These are phyloP conservation scores for Alternaria postmessia DNA, from an alignment of 2,329 filamentous ascomycete genomes.

Conservation along the genomic window DNA sequence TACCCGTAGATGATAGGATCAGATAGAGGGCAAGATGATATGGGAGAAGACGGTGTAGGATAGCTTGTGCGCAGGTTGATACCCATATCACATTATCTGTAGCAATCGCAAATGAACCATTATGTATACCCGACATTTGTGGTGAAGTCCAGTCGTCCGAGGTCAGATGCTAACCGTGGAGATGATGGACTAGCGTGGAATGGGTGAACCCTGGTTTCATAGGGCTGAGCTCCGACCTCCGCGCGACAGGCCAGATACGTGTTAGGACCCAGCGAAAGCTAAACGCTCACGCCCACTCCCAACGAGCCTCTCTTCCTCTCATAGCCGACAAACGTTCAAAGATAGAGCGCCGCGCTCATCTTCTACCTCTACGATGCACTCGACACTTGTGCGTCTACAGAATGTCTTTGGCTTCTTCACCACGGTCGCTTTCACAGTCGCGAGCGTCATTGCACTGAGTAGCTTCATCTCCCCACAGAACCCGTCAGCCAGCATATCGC, in stretches of 20 bases:
- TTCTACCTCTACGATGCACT: conserved; percentile 72
- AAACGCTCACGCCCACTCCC: conserved; percentile 19
- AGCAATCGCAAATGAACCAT: neutral
- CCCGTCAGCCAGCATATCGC: conserved; percentile 69
- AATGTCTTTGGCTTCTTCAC: conserved; percentile 99
- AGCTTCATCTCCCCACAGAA: conserved; percentile 75
- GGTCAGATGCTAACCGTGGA: neutral
- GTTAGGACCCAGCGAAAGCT: conserved; percentile 38
- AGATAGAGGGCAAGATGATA: neutral
- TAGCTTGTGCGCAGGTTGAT: neutral
- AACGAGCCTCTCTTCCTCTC: conserved; percentile 6
- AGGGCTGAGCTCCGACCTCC: conserved; percentile 38
- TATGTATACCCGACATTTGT: neutral
- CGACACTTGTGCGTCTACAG: conserved; percentile 82
- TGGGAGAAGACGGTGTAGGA: neutral
- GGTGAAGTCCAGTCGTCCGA: neutral
- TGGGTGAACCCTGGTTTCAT: conserved; percentile 17
- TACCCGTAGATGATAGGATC: neutral
- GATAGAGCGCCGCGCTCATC: conserved; percentile 4
- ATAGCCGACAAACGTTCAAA: neutral
- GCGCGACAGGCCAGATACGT: conserved; percentile 44
- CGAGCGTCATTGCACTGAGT: conserved; percentile 79
- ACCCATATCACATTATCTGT: neutral
- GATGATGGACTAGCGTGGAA: conserved; percentile 5
- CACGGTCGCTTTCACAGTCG: conserved; percentile 85